phyloP scores from a whole-genome alignment of 352 stramenopile species.

The Phytopythium boreale region DNA sequence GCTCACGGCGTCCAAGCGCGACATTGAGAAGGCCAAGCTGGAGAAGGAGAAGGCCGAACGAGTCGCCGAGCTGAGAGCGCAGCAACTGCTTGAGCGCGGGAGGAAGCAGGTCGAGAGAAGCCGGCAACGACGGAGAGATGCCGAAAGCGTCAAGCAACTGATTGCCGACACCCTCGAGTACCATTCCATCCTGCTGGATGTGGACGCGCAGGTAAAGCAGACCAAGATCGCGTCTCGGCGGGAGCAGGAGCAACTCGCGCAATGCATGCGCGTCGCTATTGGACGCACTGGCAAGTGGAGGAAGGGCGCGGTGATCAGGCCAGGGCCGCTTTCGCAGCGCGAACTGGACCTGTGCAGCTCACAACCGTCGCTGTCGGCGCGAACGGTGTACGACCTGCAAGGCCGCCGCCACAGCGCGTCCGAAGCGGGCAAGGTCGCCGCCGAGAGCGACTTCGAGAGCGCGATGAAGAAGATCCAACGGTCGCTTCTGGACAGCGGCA shows the following conservation, averaged over 20 bases:
- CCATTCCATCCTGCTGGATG: slow-evolving; percentile 30
- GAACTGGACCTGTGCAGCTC: slow-evolving; percentile 30
- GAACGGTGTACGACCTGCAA: slow-evolving; percentile 63
- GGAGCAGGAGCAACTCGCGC: slow-evolving; percentile 40
- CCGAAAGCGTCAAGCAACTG: slow-evolving; percentile 43
- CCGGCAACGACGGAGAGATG: slow-evolving; percentile 33
- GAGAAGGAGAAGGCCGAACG: slow-evolving; percentile 34
- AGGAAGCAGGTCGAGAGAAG: slow-evolving; percentile 13
- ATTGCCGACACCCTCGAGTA: slow-evolving; percentile 57
- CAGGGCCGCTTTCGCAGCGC: slow-evolving; percentile 41
- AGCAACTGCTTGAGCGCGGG: slow-evolving; percentile 31
- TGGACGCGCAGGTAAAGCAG: slow-evolving; percentile 42
- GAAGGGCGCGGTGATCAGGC: slow-evolving; percentile 31
- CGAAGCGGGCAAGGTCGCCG: slow-evolving; percentile 22
- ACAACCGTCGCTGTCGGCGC: background rate
- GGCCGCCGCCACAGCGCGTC: slow-evolving; percentile 36
- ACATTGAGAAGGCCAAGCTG: slow-evolving; percentile 32
- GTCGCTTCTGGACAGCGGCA: slow-evolving; percentile 17
- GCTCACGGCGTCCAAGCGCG: slow-evolving; percentile 37
- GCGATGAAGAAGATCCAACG: slow-evolving; percentile 60
- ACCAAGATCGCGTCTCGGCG: slow-evolving; percentile 35
- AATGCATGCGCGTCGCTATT: slow-evolving; percentile 24
- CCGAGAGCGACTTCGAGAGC: slow-evolving; percentile 32
- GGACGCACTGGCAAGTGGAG: slow-evolving; percentile 29
- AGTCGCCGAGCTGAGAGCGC: slow-evolving; percentile 33